Conservation (phyloP, 805 yeast species). For the Komagataella kurtzmanii region DNA sequence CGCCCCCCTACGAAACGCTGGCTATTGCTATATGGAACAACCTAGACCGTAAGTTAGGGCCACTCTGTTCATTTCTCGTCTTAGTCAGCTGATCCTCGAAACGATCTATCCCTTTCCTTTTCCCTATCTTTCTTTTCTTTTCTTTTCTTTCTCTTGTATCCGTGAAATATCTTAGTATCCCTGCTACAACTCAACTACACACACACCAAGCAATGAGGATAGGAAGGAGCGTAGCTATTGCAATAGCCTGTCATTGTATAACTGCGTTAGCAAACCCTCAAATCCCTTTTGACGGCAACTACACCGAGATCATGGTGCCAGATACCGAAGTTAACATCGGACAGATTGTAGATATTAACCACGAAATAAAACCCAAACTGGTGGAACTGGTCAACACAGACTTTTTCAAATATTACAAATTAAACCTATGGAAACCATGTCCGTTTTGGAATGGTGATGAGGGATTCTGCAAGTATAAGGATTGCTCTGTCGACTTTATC, state of each 20-base stretch:
- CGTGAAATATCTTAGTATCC: not conserved
- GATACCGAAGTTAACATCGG: slow-evolving; percentile 18
- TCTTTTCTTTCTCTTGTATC: not conserved
- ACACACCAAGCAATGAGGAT: not conserved
- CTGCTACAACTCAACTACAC: not conserved
- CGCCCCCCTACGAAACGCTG: not conserved
- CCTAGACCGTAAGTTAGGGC: not conserved
- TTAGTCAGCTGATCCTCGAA: not conserved
- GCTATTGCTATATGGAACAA: not conserved
- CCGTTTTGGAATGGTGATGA: slow-evolving; percentile 72
- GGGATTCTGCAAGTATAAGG: slow-evolving; percentile 75
- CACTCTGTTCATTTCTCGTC: not conserved
- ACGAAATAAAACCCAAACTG: slow-evolving; percentile 40
- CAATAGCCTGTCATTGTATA: not conserved
- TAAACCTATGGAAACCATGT: slow-evolving; percentile 73
- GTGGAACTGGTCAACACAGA: slow-evolving; percentile 50
- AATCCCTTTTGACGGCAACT: not conserved
- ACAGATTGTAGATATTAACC: slow-evolving; percentile 39
- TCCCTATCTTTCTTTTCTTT: not conserved
- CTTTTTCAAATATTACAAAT: slow-evolving; percentile 78
- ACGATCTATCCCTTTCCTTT: not conserved
- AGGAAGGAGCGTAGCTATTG: not conserved
- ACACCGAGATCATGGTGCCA: slow-evolving; percentile 1
- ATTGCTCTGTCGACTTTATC: slow-evolving; percentile 81
- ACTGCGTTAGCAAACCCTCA: not conserved